These are phyloP conservation scores for Epicoccum sorghinum DNA, from an alignment of 2,329 filamentous ascomycete species.

Conservation along the genomic window DNA sequence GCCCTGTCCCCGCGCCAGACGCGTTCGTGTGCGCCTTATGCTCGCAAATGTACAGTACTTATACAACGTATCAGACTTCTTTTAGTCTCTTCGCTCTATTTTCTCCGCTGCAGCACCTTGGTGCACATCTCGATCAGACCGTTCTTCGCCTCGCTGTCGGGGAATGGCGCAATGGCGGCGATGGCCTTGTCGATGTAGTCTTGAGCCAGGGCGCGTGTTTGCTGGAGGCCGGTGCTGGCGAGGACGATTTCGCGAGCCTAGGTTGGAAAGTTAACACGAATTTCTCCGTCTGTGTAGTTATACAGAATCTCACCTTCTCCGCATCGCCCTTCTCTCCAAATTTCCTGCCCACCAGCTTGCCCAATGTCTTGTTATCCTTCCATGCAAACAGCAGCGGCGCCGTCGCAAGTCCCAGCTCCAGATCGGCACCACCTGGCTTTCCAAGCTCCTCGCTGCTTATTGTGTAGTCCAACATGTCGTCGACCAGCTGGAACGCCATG, in stretches of 20 bases:
- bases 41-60: constrained; percentile 15
- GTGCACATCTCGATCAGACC: constrained; percentile 92
- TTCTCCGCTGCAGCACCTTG: constrained; percentile 87
- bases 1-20: background rate
- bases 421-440: constrained; percentile 91
- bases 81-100: constrained; percentile 55
- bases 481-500: constrained; percentile 94
- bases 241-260: constrained; percentile 88
- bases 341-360: constrained; percentile 87
- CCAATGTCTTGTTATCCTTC: constrained; percentile 85
- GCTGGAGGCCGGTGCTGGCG: constrained; percentile 84
- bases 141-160: constrained; percentile 91
- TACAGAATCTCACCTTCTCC: constrained; percentile 65
- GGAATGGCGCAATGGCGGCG: constrained; percentile 80
- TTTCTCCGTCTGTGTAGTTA: background rate
- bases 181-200: constrained; percentile 91
- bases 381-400: constrained; percentile 94
- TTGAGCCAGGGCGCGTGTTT: constrained; percentile 87
- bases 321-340: constrained; percentile 87
- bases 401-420: constrained; percentile 91
- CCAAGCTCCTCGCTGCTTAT: constrained; percentile 82
- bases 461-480: constrained; percentile 98
- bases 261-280: constrained; percentile 25
- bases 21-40: background rate
- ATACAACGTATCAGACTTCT: background rate